phyloP scores from a whole-genome alignment of 352 stramenopile species.

The Pythium pectinolyticum region DNA sequence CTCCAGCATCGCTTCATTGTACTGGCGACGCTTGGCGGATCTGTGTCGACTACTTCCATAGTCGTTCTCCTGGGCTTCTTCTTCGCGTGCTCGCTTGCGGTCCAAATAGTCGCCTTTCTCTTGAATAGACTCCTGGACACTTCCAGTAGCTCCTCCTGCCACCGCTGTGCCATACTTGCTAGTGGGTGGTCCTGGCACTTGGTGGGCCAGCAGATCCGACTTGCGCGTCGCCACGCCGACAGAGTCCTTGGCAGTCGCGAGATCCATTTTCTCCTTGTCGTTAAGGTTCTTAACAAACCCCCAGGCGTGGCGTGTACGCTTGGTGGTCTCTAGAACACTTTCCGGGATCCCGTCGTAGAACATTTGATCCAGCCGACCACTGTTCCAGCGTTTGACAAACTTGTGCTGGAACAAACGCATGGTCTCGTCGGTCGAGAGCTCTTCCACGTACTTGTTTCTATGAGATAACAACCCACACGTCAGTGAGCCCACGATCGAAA shows the following conservation, averaged over 20 bases:
- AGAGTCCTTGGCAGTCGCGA: conserved; percentile 68
- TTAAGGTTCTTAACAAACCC: conserved; percentile 57
- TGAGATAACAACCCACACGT: neutral
- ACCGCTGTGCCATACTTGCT: conserved; percentile 6
- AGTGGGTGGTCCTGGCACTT: neutral
- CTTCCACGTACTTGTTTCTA: conserved; percentile 68
- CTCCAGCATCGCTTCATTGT: conserved; percentile 51
- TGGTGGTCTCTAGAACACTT: conserved; percentile 60
- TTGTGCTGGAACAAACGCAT: conserved; percentile 50
- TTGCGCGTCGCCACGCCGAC: conserved; percentile 70
- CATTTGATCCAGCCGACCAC: conserved; percentile 47
- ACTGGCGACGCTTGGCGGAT: conserved; percentile 37
- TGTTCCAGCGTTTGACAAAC: conserved; percentile 72
- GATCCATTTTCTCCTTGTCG: conserved; percentile 58
- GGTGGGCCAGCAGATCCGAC: conserved; percentile 36
- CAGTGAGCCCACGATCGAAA: neutral
- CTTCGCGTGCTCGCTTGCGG: conserved; percentile 2
- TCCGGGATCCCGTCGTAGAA: conserved; percentile 70
- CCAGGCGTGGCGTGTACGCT: conserved; percentile 73
- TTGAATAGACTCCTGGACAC: too few species aligned
- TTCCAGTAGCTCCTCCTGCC: neutral
- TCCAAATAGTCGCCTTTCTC: too few species aligned
- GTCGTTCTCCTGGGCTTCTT: conserved; percentile 31
- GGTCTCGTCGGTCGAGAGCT: conserved; percentile 61
- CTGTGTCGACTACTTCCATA: conserved; percentile 16